Base-by-base conservation (phyloP, 1,284 basidiomycete genomes). In the Tranzscheliella williamsii region DNA sequence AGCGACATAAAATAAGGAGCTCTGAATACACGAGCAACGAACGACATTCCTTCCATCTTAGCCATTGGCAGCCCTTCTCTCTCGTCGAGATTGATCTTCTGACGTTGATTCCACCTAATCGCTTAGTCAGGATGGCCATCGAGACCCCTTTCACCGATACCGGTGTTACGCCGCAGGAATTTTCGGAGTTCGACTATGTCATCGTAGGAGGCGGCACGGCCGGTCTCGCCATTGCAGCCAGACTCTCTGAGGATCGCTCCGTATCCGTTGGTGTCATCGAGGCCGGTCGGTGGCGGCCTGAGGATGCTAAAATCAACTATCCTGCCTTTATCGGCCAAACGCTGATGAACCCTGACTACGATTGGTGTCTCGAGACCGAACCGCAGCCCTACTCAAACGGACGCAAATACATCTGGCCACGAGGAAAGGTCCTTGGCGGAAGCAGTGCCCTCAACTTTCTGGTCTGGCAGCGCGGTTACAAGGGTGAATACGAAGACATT, bases 391-490 rank as follows among this genome's bases (percentile, higher is more conserved):
- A 68, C 38, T 60, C 61, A 13, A 65, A 65, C 33, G 45, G 42
- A 17, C 61, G 66, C 42, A 56, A 66, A 42, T 66, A 58, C 44
- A 34, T 17, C 26, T 66, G 57, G 56, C 68, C 68, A 8, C 46
- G 66, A n/a, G 68, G 57, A 21, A 63, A 55, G 22, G 46, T 57
- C 12, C 54, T 57, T 23, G 58, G 58, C 15, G 60, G 61, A 18
- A 44, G 40, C 30, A 79, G 80, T 15, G 77, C 78, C 13, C 80
- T 83, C 48, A 84, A 83, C 60, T 75, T 70, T 30, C 57, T 71
- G 35, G 63, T 67, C 33, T 65, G 57, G 57, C 68, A 70, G 41
- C 43, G 68, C 16, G 68, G 68, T 27, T 54, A 65, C 45, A 51
- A 54, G 43, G 41, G 50, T 32, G 68, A 70, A 20, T 69, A 60